Evolutionary conservation across 2,329 filamentous ascomycete species (phyloP), one percentile per base, ranked within the genome.

Genomic region (Aspergillus ochraceus): DNA sequence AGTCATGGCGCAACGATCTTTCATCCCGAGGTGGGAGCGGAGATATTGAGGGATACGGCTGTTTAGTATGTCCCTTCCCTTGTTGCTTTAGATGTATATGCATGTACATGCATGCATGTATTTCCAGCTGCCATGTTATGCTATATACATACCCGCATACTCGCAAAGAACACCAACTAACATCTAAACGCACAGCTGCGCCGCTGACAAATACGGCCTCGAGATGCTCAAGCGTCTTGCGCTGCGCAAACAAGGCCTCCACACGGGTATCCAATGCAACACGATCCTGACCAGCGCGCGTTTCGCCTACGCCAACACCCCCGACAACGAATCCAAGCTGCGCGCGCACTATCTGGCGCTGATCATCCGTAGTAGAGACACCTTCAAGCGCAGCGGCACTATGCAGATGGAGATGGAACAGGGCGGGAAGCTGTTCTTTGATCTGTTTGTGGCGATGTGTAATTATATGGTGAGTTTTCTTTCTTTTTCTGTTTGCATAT

Each of bases 341-440:
- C 86, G 93, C 60, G 92, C 92, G 24, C 92, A 97, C 77, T 97
- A 96, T 69, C 87, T 97, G 42, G 92, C 93, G 19, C 86, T 97
- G 71, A 96, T 97, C 77, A 96, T 97, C 73, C 88, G 92, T 65
- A 91, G 89, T 68, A 86, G 93, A 66, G 85, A 86, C 71, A 96
- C 91, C 2, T 97, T 97, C 79, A 97, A 96, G 83, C 85, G 91
- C 57, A 96, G 92, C 76, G 92, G 92, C 57, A 97, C 92, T 3
- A 96, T 97, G 92, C 93, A 97, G 78, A 86, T 91, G 67, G 92
- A 97, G 80, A 97, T 97, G 92, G 90, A 90, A 75, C 86, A 87
- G 62, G 93, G 93, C 29, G 91, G 91, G 56, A 90, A 90, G 71
- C 82, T 96, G 60, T 97, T 96, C 80, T 97, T 97, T 73, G 93